phyloP scores from a whole-genome alignment of 345 rosid species.

The Eucalyptus sp. region DNA sequence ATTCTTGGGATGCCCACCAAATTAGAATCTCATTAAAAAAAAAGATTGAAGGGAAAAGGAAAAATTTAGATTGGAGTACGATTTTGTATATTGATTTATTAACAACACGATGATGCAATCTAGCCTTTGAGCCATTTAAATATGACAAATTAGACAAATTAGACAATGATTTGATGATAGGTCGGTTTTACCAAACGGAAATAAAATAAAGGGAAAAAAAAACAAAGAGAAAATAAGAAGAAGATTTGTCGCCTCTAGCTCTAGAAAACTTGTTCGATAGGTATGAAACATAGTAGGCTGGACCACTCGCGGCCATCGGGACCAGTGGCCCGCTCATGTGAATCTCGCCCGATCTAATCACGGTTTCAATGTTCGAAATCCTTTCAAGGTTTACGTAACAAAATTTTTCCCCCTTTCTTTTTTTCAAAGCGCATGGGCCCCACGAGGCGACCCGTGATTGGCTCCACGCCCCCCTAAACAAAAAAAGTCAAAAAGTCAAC shows the following conservation, averaged over 20 bases:
- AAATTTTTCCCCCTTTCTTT: no score
- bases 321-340: neutral
- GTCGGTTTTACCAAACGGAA: neutral
- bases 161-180: fast-evolving
- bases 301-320: neutral
- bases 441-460: neutral
- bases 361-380: neutral
- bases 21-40: neutral
- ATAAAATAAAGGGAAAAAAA: fast-evolving
- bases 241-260: neutral
- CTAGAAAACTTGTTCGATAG: neutral
- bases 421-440: neutral
- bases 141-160: neutral
- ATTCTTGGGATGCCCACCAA: neutral
- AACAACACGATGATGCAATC: neutral
- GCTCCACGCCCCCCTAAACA: neutral
- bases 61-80: neutral
- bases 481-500: neutral
- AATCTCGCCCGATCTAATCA: neutral
- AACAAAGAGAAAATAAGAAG: neutral
- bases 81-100: neutral
- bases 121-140: neutral
- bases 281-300: neutral
- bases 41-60: neutral
- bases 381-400: neutral